Evolutionary conservation across 768 basidiomycete species (phyloP).

Genomic region (Gyrodon lividus): DNA sequence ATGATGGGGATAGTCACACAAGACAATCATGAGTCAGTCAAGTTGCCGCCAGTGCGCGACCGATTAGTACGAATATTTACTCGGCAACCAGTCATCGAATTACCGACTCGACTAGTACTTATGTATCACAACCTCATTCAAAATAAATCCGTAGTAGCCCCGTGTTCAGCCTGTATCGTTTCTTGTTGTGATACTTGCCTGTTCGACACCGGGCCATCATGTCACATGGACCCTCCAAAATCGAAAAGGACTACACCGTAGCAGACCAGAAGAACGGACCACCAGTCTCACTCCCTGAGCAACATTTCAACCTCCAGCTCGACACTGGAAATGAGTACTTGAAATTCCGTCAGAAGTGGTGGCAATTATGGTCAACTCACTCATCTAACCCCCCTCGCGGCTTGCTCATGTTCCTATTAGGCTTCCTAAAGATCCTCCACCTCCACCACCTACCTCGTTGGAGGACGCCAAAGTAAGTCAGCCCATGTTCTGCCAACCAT

Average conservation of each 20-base stretch:
- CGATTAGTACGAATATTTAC: no score
- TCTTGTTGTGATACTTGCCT: not conserved
- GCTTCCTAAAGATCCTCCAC: constrained; percentile 59
- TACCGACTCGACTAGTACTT: no score
- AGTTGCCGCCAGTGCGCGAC: no score
- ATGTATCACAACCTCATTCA: no score
- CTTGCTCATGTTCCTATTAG: constrained; percentile 26
- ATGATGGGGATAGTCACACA: no score
- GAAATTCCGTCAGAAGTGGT: constrained; percentile 48
- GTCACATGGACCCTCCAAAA: not conserved
- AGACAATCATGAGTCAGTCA: no score
- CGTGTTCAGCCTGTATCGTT: not conserved
- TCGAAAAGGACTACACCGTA: not conserved
- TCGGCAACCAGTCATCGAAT: no score
- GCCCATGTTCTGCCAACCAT: not conserved
- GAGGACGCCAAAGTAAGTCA: constrained; percentile 50
- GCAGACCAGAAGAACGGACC: not conserved
- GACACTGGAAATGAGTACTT: constrained; percentile 40
- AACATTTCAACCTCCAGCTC: constrained; percentile 30
- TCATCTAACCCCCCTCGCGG: not conserved
- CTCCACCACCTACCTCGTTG: constrained; percentile 52
- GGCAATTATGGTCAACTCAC: constrained; percentile 50
- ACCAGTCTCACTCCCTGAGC: not conserved
- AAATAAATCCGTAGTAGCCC: no score
- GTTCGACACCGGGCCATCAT: no score